Percentiles rank a stretch among this genome's conserved stretches.
phyloP scores from a whole-genome alignment of 148 eudicot genomes.

The Rhododendron molle region DNA sequence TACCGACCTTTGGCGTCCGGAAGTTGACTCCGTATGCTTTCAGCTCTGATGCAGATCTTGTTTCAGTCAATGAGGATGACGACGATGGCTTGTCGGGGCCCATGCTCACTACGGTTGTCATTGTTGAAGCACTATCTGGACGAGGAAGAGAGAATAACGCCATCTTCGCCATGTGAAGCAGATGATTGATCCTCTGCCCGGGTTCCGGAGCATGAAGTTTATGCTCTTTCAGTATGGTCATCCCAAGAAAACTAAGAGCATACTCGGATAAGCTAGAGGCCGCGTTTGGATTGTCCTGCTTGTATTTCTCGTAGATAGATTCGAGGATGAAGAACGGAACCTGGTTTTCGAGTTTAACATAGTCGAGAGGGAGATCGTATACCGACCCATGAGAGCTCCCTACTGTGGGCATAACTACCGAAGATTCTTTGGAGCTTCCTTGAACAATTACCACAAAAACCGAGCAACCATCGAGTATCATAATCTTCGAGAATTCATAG shows the following conservation, averaged over 20 bases:
- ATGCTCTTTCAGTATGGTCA: not conserved
- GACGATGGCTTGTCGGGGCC: too few relatives aligned
- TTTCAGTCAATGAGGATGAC: not conserved
- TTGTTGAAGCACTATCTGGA: not conserved
- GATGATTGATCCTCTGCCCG: not conserved
- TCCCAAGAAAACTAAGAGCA: not conserved
- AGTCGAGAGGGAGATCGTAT: not conserved
- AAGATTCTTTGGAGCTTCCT: fast-evolving
- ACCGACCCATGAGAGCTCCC: too few relatives aligned
- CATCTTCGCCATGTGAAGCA: not conserved
- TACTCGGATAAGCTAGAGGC: not conserved
- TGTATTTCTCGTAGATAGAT: not conserved
- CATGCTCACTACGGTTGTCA: not conserved
- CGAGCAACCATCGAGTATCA: not conserved
- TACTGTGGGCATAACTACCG: too few relatives aligned
- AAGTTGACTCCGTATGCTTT: not conserved
- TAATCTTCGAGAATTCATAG: not conserved
- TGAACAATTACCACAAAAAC: too few relatives aligned
- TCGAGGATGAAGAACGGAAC: not conserved
- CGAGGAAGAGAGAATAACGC: not conserved
- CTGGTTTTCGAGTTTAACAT: not conserved
- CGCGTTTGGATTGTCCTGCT: not conserved
- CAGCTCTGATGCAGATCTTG: not conserved
- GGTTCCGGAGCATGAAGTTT: not conserved
- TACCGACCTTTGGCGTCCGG: not conserved